Evolutionary conservation across 2,329 filamentous ascomycete genomes (phyloP), one percentile per base, ranked within the genome.

Genomic region (Amylocarpus encephaloides): DNA sequence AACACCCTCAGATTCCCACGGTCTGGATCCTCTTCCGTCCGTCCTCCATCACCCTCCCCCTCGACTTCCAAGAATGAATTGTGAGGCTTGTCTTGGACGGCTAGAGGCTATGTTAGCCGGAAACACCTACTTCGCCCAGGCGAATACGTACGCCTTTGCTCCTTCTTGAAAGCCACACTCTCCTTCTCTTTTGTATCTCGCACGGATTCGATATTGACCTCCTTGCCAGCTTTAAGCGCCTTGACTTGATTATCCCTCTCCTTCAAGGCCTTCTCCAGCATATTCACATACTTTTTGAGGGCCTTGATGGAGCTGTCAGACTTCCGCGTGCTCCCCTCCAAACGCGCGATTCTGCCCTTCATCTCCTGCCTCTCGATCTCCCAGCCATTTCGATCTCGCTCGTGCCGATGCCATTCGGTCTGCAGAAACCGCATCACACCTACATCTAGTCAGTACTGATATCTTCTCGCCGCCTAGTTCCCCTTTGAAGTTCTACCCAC

Each of bases 371-470:
- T 85, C 71, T 98, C 93, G 67, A 98, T 98, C 70, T 98, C 93
- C 93, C 93, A 98, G 34, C 90, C 85, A 71, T 98, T 98, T 63
- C 93, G 83, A 67, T 96, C 93, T 71, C 93, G 87, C 72, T 98
- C 93, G 70, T 98, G 92, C 60, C 89, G 86, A 71, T 98, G 93
- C 93, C 93, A 98, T 79, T 98, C 92, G 43, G 93, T 93, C 73
- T 98, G 93, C 35, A 98, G 82, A 69, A 98, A 98, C 70, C 93
- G 91, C 93, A 98, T 98, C 34, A 98, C 93, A 66, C 93, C 88
- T 93, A 60, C 95, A 35, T 95, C 89, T 64, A 89, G 85, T 91
- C 59, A 52, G 49, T 46, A 38, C 7, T 22, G 5, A 13, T 34
- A 30, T 33, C 19, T 12, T 4, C 7, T 34, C 12, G 1, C 1